Evolutionary conservation across 176 grass and related monocot species (phyloP), one percentile per base, ranked within the genome.

Genomic region (Aegilops umbellulata): DNA sequence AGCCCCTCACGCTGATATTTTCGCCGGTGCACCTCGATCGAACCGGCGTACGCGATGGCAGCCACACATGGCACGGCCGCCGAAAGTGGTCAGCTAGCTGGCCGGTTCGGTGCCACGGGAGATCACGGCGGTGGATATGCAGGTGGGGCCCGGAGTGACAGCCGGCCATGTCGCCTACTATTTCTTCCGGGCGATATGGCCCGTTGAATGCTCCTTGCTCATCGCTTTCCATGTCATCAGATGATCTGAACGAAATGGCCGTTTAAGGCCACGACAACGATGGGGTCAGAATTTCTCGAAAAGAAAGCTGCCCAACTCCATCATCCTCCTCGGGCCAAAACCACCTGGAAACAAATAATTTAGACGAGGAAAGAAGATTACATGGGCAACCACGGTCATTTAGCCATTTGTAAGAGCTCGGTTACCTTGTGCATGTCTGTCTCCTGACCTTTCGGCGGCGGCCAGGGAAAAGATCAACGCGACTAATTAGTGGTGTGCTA

Each of bases 81-180:
- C 27, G 2, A 29, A 29, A 29, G 27, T 29, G 27, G n/a, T n/a
- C 20, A 12, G 44, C 51, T 20, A 55, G 4, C 53, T 6, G 53
- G 53, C 19, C 19, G 17, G 49, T 53, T 20, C 22, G 23, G 11
- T 7, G 60, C 35, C 85, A 36, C 76, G 23, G 75, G 27, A 15
- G 85, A 87, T 80, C 85, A 75, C 25, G 72, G 42, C 77, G 49
- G 35, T 5, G 24, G 29, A 31, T 36, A 51, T 10, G 60, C 60
- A 30, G 5, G 60, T 63, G 76, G 89, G 83, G 23, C 81, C 89
- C 58, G 15, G 42, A 60, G 8, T 69, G 81, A 80, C 85, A 84
- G 81, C 81, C 85, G 76, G 60, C 89, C 89, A 87, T 69, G 81
- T 49, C 76, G 60, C 63, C 35, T 34, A 41, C 42, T 84, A 3